Conservation (phyloP, 345 rosid species). For the Rhodamnia rubescens region DNA sequence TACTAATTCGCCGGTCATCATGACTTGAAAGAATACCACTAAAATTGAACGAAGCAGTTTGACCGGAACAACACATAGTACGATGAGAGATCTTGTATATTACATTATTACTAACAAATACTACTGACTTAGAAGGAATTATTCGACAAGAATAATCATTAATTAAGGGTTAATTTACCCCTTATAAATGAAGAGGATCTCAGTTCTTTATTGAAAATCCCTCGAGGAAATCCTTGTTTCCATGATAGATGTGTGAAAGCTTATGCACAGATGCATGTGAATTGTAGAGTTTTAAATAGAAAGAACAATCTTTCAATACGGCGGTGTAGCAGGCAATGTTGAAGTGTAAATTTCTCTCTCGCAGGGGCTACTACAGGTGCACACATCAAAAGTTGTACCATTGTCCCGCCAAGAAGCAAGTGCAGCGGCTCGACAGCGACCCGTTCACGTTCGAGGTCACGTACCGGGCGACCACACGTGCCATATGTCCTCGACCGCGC, state of each 20-base stretch:
- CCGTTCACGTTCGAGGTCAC: constrained; percentile 48
- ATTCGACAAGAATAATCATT: background rate
- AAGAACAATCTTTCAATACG: background rate
- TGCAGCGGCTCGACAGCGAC: constrained; percentile 61
- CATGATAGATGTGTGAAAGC: background rate
- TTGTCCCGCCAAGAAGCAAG: constrained; percentile 86
- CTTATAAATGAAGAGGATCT: background rate
- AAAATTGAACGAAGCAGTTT: background rate
- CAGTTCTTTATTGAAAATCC: background rate
- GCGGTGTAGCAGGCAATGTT: background rate
- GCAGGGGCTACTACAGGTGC: constrained; percentile 78
- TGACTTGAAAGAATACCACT: background rate
- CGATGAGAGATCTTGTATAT: background rate
- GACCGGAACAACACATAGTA: background rate
- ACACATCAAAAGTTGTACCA: constrained; percentile 73
- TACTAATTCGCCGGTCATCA: background rate
- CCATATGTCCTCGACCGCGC: constrained; percentile 52
- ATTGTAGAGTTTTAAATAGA: background rate
- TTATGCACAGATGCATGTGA: too few relatives aligned
- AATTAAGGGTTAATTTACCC: background rate
- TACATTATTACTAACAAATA: background rate
- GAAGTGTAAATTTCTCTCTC: background rate
- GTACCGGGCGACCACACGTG: constrained; percentile 71
- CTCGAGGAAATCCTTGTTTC: background rate
- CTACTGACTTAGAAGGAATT: background rate